These are phyloP conservation scores for Populus nigra DNA, from an alignment of 345 rosid species.

Conservation along the genomic window DNA sequence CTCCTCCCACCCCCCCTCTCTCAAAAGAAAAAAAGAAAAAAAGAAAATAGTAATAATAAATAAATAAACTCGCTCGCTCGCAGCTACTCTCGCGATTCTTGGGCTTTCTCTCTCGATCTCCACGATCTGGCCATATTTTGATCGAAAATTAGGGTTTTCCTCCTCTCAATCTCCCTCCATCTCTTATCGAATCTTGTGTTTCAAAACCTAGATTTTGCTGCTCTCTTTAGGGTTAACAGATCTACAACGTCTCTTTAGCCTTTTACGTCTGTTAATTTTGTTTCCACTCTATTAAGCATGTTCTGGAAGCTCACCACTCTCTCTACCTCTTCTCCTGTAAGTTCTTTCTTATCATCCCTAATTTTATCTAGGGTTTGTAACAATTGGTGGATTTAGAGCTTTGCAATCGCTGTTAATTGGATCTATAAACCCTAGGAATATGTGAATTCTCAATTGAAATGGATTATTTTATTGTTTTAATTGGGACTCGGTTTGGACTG, in stretches of 20 bases:
- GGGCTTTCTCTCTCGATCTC: constrained; percentile 39
- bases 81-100: constrained; percentile 9
- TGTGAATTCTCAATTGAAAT: neutral
- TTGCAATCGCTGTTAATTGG: neutral
- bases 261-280: constrained; percentile 20
- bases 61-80: neutral
- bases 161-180: neutral
- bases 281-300: constrained; percentile 42
- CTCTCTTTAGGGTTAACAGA: constrained; percentile 48
- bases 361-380: constrained; percentile 2
- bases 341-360: constrained; percentile 20
- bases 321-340: constrained; percentile 92
- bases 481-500: neutral
- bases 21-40: neutral
- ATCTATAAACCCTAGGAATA: neutral
- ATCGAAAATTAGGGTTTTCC: constrained; percentile 39
- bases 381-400: constrained; percentile 4
- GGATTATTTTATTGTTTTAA: neutral
- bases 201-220: constrained; percentile 36
- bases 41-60: neutral
- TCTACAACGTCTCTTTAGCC: constrained; percentile 34
- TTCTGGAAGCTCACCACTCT: constrained; percentile 94
- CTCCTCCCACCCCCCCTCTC: neutral
- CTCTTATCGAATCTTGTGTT: constrained; percentile 23
- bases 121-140: constrained; percentile 24